Evolutionary conservation across 352 stramenopile species (phyloP), one percentile per base, ranked within the genome.

Genomic region (Phytophthora colocasiae): DNA sequence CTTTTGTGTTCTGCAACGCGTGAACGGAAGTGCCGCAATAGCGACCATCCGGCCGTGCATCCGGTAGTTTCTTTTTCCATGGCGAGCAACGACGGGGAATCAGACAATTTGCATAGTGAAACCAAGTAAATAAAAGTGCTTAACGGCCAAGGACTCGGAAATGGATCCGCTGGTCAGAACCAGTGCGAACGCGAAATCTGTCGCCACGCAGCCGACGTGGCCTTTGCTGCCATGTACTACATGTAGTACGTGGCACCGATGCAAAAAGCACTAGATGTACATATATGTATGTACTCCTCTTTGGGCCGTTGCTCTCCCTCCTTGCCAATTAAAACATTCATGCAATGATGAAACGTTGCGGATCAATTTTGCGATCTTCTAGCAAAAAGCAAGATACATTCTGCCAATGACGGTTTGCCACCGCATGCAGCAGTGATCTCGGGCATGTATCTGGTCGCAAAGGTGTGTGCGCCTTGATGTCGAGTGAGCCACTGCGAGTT

Each of bases 141-240:
- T 24, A 39, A 52, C 45, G 26, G 27, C 0, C 6, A 36, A 5
- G 4, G 44, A 63, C 53, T 69, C 61, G 64, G 61, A 64, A 45
- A 32, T 53, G 32, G 31, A 63, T 55, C 55, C 47, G 29, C 49
- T 61, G 49, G 58, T 55, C 32, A 66, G 41, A 66, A 66, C 24
- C 26, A 34, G 36, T 48, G 26, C 52, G 14, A 17, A 12, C 10
- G 15, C 40, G 58, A 66, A 53, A 53, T 19, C n/a, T 7, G 14
- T 59, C 27, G 52, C 22, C 32, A 47, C 55, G 32, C 4, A 47
- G 22, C n/a, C 32, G 49, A 46, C 49, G 49, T 58, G 50, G 50
- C 50, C 19, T 17, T 38, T 26, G 8, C 41, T 31, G 14, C 29
- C 29, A 49, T 19, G 43, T 19, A 19, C 19, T 19, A 19, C 19